Percentiles rank a stretch among this genome's conserved stretches.
phyloP scores from a whole-genome alignment of 2,329 filamentous ascomycete species.

The Fusarium sp. region DNA sequence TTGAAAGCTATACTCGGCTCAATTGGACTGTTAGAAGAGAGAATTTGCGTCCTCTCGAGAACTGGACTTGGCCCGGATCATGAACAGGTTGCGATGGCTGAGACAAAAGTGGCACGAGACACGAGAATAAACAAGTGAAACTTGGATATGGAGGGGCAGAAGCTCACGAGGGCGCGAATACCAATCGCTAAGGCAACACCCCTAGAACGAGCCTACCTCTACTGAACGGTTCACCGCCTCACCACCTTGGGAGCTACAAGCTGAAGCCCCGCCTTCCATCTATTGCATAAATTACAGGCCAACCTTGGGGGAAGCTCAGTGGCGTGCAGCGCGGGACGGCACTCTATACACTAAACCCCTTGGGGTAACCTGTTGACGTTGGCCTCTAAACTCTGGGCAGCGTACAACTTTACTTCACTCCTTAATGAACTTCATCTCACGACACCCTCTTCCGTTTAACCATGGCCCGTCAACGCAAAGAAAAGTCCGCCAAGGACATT shows the following conservation, averaged over 20 bases:
- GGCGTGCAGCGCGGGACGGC: conserved; percentile 13
- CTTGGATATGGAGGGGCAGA: conserved; percentile 33
- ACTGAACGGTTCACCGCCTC: conserved; percentile 34
- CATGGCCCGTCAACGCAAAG: conserved; percentile 66
- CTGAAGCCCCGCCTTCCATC: conserved; percentile 12
- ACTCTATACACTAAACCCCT: conserved; percentile 24
- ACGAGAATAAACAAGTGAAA: conserved; percentile 24
- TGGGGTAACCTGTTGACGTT: conserved; percentile 34
- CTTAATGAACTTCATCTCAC: conserved; percentile 19
- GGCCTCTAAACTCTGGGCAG: conserved; percentile 12
- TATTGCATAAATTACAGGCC: conserved; percentile 21
- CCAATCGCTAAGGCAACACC: conserved; percentile 38
- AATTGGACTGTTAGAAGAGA: conserved; percentile 6
- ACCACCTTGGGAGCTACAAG: conserved; percentile 4
- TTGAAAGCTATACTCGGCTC: conserved; percentile 7
- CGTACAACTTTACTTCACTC: conserved; percentile 7
- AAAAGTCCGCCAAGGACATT: conserved; percentile 64
- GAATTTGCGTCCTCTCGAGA: conserved; percentile 4
- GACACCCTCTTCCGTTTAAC: conserved; percentile 15
- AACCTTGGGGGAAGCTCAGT: background rate
- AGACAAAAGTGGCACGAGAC: conserved; percentile 36
- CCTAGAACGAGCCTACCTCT: conserved; percentile 10
- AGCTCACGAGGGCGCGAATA: conserved; percentile 36
- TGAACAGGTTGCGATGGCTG: conserved; percentile 12
- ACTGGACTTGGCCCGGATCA: conserved; percentile 6